Evolutionary conservation across 306 rosid genomes (phyloP), one percentile per base, ranked within the genome.

Genomic region (Cajanus cajan): DNA sequence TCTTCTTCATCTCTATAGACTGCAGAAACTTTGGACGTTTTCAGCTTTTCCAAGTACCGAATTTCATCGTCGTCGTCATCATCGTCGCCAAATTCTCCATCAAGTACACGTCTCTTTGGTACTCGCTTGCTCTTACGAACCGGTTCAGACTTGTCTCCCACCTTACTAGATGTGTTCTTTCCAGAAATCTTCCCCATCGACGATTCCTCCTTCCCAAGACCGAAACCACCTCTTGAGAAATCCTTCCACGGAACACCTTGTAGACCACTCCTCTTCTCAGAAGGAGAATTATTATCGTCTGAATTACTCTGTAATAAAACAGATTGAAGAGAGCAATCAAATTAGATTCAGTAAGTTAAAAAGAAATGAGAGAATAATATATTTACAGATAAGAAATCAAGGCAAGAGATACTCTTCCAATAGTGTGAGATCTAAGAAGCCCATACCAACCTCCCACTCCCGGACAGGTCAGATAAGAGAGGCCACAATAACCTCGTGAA

Each of bases 181-280:
- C 86, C 86, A 4, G 90, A 74, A 80, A 36, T 70, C 82, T 81
- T 93, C 78, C 90, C 93, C 89, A 86, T 88, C 71, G 33, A 59
- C 33, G 90, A 71, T 34, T 83, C 92, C 74, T 90, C 98, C 85
- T 79, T 93, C 73, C 85, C 90, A 21, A 91, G 76, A 84, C 85
- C 89, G 85, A 87, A 82, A 71, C 99, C 89, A 78, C 85, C 91
- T 81, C 88, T 80, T 15, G 92, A 81, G 75, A 92, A 92, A 87
- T 92, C 97, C 81, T 85, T 95, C 99, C 97, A 93, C 3, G 98
- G 99, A 85, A 95, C 83, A 59, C 99, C 99, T 78, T 91, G 91
- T 44, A 95, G 82, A 37, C 90, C 69, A 15, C 86, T 81, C 87
- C 79, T 92, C 82, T 85, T 92, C 43, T 86, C 94, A 33, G 81